Conservation (phyloP, 176 grass and related monocot genomes). For the Zizania latifolia region DNA sequence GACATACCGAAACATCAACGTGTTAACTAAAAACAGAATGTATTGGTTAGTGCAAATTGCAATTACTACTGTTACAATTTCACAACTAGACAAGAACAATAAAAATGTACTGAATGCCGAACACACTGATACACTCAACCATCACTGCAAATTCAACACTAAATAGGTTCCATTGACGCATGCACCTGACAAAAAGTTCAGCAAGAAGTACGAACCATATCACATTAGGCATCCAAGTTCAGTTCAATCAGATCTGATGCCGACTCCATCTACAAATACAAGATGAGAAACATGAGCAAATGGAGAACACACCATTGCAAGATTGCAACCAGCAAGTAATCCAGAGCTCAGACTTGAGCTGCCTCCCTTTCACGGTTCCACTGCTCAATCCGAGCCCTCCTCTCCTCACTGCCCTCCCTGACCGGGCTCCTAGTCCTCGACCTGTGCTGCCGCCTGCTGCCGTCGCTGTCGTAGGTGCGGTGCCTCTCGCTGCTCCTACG, state of each 20-base stretch:
- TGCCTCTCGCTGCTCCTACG: conserved; percentile 51
- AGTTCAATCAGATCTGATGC: background rate
- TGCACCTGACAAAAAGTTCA: background rate
- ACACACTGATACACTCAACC: background rate
- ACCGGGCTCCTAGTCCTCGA: conserved; percentile 45
- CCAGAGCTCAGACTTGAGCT: conserved; percentile 11
- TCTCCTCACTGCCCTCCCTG: conserved; percentile 78
- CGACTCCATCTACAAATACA: background rate
- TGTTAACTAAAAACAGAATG: too few relatives aligned
- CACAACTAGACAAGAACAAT: too few relatives aligned
- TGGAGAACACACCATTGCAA: background rate
- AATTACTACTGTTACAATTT: too few relatives aligned
- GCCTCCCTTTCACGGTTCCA: conserved; percentile 81
- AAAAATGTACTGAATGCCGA: background rate
- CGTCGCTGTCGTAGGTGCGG: conserved; percentile 48
- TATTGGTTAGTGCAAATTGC: too few relatives aligned
- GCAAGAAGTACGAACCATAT: background rate
- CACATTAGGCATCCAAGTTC: background rate
- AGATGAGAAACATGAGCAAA: background rate
- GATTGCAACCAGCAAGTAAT: background rate
- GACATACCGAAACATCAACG: too few relatives aligned
- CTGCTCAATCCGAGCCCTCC: conserved; percentile 74
- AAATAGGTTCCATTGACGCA: background rate
- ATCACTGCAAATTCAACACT: background rate
- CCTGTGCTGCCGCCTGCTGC: conserved; percentile 40